These are phyloP conservation scores for Puccinellia tenuiflora DNA, from an alignment of 176 grass and related monocot genomes.

Conservation along the genomic window DNA sequence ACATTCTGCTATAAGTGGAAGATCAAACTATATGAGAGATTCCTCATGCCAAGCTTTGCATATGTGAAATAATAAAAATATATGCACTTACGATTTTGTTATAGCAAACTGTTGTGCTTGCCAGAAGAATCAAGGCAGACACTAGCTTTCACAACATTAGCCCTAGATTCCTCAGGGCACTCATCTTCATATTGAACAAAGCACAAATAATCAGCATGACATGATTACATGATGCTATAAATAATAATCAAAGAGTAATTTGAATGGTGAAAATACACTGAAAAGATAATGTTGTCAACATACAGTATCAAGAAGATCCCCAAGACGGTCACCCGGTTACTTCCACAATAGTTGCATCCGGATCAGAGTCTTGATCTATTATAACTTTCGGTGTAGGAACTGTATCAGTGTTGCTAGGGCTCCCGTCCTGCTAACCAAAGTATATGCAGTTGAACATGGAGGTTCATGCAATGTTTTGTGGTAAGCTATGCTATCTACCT, in stretches of 20 bases:
- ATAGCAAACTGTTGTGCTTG: constrained; percentile 86
- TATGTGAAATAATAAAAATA: constrained; percentile 22
- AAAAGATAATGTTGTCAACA: constrained; percentile 22
- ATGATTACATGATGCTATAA: not conserved
- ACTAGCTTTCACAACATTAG: constrained; percentile 94
- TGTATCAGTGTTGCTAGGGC: constrained; percentile 60
- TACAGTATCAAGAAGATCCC: constrained; percentile 97
- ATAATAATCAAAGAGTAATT: constrained; percentile 1
- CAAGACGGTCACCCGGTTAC: constrained; percentile 92
- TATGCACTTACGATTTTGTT: constrained; percentile 72
- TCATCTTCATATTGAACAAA: constrained; percentile 63
- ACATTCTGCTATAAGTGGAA: constrained; percentile 17
- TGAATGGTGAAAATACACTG: constrained; percentile 3
- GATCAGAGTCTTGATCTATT: constrained; percentile 97
- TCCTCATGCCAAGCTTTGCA: constrained; percentile 15
- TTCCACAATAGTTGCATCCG: constrained; percentile 92
- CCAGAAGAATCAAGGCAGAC: constrained; percentile 86
- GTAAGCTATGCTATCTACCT: constrained; percentile 67
- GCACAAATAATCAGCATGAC: constrained; percentile 7
- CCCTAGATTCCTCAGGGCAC: constrained; percentile 73
- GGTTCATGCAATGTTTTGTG: constrained; percentile 41
- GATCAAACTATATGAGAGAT: constrained; percentile 29
- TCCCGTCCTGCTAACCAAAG: constrained; percentile 65
- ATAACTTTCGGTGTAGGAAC: constrained; percentile 92
- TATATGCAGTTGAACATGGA: constrained; percentile 41